phyloP scores from a whole-genome alignment of 2,329 filamentous ascomycete species.

The Cadophora gregata region DNA sequence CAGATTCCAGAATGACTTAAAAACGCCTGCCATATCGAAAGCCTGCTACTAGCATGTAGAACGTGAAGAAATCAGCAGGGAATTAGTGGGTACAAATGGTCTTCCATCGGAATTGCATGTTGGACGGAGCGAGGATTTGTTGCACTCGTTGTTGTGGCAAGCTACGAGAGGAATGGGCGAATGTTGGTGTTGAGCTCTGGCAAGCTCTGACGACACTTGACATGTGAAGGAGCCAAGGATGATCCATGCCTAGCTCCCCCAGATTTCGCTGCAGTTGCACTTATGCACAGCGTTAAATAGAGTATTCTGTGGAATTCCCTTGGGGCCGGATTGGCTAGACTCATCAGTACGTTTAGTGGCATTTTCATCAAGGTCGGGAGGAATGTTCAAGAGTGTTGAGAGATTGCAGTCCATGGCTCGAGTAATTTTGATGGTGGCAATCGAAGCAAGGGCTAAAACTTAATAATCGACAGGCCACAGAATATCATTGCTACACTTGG shows the following conservation, averaged over 20 bases:
- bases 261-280: not conserved
- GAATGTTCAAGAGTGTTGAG: not conserved
- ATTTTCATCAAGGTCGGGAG: too few species aligned
- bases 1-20: conserved; percentile 59
- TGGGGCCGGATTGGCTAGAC: not conserved
- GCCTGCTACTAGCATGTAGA: not conserved
- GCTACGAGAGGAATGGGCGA: not conserved
- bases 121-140: conserved; percentile 1
- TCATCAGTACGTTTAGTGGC: not conserved
- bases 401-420: not conserved
- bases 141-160: not conserved
- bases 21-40: conserved; percentile 37
- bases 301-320: not conserved
- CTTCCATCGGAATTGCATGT: not conserved
- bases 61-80: not conserved
- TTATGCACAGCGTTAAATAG: conserved; percentile 3
- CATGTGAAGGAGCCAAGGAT: conserved; percentile 11
- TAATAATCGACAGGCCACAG: not conserved
- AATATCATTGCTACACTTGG: not conserved
- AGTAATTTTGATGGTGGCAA: not conserved
- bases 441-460: not conserved
- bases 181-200: not conserved
- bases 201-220: not conserved
- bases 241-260: conserved; percentile 12
- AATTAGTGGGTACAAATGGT: not conserved